Percentiles rank a stretch among this genome's conserved stretches.
phyloP scores from a whole-genome alignment of 2,329 filamentous ascomycete genomes.

The Truncatella angustata region DNA sequence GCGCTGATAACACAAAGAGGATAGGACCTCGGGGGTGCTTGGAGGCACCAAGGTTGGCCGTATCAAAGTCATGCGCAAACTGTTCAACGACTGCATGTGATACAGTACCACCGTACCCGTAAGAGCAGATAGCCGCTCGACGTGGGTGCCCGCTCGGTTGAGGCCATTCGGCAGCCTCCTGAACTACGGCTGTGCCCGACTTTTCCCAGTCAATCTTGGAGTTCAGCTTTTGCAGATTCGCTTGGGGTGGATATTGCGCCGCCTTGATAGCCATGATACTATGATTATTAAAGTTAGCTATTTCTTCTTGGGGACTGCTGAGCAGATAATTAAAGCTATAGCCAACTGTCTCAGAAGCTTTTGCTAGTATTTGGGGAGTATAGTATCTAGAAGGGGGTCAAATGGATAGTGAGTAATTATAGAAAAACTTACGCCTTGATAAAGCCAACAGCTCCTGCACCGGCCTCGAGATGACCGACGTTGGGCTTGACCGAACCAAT shows the following conservation, averaged over 20 bases:
- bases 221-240: slow-evolving; percentile 31
- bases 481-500: slow-evolving; percentile 31
- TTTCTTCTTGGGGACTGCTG: too few species aligned
- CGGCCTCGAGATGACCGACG: slow-evolving; percentile 29
- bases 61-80: slow-evolving; percentile 15
- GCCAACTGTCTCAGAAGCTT: too few species aligned
- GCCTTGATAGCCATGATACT: slow-evolving; percentile 17
- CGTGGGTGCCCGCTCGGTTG: slow-evolving; percentile 17
- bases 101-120: slow-evolving; percentile 33
- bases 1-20: background rate
- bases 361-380: too few species aligned
- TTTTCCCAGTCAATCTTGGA: slow-evolving; percentile 28
- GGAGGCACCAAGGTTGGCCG: background rate
- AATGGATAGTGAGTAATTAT: too few species aligned
- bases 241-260: slow-evolving; percentile 31
- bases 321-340: too few species aligned
- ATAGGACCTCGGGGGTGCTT: background rate
- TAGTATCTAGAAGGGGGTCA: too few species aligned
- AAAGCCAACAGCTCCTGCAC: slow-evolving; percentile 22
- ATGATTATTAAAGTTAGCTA: too few species aligned
- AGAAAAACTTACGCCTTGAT: too few species aligned
- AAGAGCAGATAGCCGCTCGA: slow-evolving; percentile 30
- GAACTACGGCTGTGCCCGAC: slow-evolving; percentile 19
- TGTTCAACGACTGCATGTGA: slow-evolving; percentile 32
- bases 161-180: too few species aligned